phyloP scores from a whole-genome alignment of 2,329 filamentous ascomycete species.

The Intubia oerlemansii region DNA sequence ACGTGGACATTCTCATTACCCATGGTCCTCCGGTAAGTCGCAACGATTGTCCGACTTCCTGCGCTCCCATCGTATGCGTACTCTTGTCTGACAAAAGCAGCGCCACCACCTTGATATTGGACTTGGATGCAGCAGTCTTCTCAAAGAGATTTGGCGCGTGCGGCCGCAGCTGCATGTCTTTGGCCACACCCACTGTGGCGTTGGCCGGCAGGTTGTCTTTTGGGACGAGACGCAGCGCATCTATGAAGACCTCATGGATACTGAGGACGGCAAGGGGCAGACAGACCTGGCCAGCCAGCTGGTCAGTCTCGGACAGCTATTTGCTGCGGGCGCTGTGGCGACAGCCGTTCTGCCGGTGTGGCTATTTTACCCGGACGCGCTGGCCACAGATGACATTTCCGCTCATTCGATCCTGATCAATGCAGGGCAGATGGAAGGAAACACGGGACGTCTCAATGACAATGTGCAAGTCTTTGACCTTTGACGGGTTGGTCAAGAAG shows the following conservation, averaged over 20 bases:
- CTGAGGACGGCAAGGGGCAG: conserved; percentile 4
- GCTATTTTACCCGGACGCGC: not conserved
- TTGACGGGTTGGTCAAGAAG: too few relatives aligned
- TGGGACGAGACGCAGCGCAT: conserved; percentile 54
- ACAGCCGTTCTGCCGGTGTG: conserved; percentile 13
- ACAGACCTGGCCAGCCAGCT: conserved; percentile 17
- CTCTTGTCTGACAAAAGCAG: too few relatives aligned
- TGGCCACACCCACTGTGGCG: conserved; percentile 62
- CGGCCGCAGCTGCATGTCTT: conserved; percentile 62
- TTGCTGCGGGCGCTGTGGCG: conserved; percentile 22
- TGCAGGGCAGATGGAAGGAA: conserved; percentile 32
- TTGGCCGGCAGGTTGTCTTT: conserved; percentile 46
- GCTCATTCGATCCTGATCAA: conserved; percentile 26
- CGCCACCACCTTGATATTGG: conserved; percentile 48
- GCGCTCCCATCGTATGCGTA: too few relatives aligned
- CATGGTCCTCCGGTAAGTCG: conserved; percentile 50
- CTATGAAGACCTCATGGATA: conserved; percentile 42
- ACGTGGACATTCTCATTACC: conserved; percentile 62
- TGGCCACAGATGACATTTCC: not conserved
- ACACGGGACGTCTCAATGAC: conserved; percentile 25
- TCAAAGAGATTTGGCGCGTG: conserved; percentile 53
- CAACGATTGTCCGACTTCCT: too few relatives aligned
- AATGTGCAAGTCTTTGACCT: conserved; percentile 16
- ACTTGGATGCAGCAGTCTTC: conserved; percentile 48
- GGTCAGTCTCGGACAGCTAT: conserved; percentile 23